Percentiles rank a stretch among this genome's conserved stretches.
Evolutionary conservation across 1,139 yeast species (phyloP).

Genomic region (Yamadazyma aaseri): DNA sequence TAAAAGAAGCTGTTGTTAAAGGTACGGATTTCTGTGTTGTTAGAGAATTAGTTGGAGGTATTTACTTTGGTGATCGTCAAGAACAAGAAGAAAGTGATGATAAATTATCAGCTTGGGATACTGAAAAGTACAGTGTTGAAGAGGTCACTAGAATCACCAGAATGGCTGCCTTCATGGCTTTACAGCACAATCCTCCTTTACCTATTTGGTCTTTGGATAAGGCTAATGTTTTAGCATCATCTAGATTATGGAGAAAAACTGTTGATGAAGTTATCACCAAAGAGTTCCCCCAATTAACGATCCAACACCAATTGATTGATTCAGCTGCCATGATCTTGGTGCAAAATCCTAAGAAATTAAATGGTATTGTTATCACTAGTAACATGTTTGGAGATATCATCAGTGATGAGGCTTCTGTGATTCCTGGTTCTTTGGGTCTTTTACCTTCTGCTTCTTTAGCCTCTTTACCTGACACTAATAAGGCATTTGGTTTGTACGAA

Average conservation of each 20-base stretch:
- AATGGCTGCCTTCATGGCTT: constrained; percentile 97
- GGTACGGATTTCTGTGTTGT: constrained; percentile 93
- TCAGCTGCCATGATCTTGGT: constrained; percentile 98
- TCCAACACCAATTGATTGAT: constrained; percentile 94
- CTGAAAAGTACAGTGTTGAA: constrained; percentile 84
- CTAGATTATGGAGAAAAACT: constrained; percentile 93
- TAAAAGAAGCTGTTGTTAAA: constrained; percentile 75
- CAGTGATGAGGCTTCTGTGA: constrained; percentile 95
- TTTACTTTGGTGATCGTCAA: constrained; percentile 91
- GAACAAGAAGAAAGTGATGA: constrained; percentile 83
- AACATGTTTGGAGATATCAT: constrained; percentile 99
- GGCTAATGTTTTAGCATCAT: constrained; percentile 95
- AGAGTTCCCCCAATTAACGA: constrained; percentile 84
- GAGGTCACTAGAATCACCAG: constrained; percentile 94
- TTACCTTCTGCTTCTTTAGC: constrained; percentile 96
- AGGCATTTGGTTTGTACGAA: constrained; percentile 93
- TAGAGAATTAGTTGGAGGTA: constrained; percentile 96
- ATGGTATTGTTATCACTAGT: constrained; percentile 88
- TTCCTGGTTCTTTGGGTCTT: constrained; percentile 95
- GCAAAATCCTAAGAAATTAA: constrained; percentile 83
- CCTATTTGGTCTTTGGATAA: constrained; percentile 96
- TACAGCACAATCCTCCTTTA: constrained; percentile 88
- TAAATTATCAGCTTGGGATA: constrained; percentile 75
- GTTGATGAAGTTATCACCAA: constrained; percentile 79
- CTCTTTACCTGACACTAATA: constrained; percentile 89